Percentiles rank a stretch among this genome's conserved stretches.
These are phyloP conservation scores for Salmacisia buchloeana DNA, from an alignment of 1,284 basidiomycete genomes.

Conservation along the genomic window DNA sequence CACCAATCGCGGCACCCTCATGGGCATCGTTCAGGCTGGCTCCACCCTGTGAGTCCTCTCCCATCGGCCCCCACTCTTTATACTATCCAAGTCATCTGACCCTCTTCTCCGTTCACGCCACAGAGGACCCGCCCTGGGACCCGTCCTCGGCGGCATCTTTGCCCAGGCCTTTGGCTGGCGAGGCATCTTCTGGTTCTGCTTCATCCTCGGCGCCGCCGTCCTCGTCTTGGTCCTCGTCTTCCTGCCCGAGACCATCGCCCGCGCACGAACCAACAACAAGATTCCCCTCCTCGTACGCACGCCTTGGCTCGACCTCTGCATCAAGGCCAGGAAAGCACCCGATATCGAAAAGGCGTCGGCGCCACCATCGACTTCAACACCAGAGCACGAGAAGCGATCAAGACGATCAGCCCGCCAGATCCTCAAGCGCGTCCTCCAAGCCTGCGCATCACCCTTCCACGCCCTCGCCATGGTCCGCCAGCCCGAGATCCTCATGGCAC, in stretches of 20 bases:
- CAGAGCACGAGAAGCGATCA: not conserved
- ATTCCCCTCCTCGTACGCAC: not conserved
- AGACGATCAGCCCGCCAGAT: not conserved
- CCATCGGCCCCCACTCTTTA: not conserved
- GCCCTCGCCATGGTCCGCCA: not conserved
- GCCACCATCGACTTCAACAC: not conserved
- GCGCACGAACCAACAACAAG: not conserved
- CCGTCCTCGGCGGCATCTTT: slow-evolving; percentile 8
- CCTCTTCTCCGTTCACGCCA: not conserved
- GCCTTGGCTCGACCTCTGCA: not conserved
- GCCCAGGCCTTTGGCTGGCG: not conserved
- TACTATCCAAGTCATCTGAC: not conserved
- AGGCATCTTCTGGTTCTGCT: not conserved
- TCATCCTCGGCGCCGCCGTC: slow-evolving; percentile 1
- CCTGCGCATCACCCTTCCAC: not conserved
- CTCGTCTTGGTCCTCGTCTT: slow-evolving; percentile 8
- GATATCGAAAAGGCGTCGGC: not conserved
- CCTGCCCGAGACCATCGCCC: slow-evolving; percentile 6
- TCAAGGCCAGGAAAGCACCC: not conserved
- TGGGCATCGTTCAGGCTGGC: slow-evolving; percentile 10
- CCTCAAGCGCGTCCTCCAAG: not conserved
- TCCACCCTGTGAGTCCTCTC: not conserved
- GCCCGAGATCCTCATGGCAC: not conserved
- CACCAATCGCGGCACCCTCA: not conserved
- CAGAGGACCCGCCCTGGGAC: slow-evolving; percentile 1